Evolutionary conservation across 2,329 filamentous ascomycete species (phyloP).

Genomic region (Penicillium sp.): DNA sequence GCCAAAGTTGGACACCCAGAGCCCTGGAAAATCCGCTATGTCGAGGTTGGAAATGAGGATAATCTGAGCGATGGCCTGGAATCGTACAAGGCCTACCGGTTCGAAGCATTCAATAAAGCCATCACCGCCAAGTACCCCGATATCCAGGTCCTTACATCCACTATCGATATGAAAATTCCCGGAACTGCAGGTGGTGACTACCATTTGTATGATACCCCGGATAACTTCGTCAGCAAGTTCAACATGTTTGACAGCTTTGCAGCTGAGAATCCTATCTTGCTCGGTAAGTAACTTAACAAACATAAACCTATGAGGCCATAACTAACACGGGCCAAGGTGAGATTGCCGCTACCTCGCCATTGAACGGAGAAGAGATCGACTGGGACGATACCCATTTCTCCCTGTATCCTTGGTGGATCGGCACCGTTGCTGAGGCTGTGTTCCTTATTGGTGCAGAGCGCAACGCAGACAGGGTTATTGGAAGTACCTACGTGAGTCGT

Average conservation of each 20-base stretch:
- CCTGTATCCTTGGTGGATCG: constrained; percentile 57
- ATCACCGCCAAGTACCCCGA: constrained; percentile 57
- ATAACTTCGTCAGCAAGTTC: constrained; percentile 52
- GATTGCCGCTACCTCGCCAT: constrained; percentile 41
- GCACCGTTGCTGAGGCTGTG: constrained; percentile 63
- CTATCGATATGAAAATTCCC: constrained; percentile 27
- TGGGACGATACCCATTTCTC: constrained; percentile 47
- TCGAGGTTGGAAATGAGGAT: constrained; percentile 69
- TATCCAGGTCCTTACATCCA: constrained; percentile 46
- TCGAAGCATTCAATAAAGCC: constrained; percentile 58
- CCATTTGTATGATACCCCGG: constrained; percentile 53
- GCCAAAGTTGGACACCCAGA: constrained; percentile 60
- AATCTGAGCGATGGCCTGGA: constrained; percentile 55
- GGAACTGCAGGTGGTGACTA: constrained; percentile 36
- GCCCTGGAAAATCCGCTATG: constrained; percentile 59
- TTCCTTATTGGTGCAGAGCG: constrained; percentile 64
- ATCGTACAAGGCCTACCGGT: constrained; percentile 54
- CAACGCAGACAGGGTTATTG: constrained; percentile 45
- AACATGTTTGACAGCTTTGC: constrained; percentile 52
- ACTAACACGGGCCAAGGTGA: constrained; percentile 17
- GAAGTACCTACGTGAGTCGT: constrained; percentile 27
- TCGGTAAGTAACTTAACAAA: constrained; percentile 17
- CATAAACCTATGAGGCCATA: background rate
- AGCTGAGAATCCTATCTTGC: constrained; percentile 23
- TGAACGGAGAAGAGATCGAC: constrained; percentile 41